Evolutionary conservation across 2,329 filamentous ascomycete species (phyloP).

Genomic region (Exophiala aquamarina): DNA sequence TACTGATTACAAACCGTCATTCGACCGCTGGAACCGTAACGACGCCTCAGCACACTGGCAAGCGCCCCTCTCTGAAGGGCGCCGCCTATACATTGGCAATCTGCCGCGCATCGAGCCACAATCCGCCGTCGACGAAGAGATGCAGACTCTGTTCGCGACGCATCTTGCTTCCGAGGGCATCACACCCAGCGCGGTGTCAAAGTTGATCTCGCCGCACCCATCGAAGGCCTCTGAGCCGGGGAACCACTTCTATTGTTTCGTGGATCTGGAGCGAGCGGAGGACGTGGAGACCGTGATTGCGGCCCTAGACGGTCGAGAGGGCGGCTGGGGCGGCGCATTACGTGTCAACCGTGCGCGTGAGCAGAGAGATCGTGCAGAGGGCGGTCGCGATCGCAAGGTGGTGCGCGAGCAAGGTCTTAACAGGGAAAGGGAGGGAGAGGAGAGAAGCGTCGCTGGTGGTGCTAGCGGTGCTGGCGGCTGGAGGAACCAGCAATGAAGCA

Average conservation of each 20-base stretch:
- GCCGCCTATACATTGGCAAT: conserved; percentile 48
- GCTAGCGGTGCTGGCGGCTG: conserved; percentile 2
- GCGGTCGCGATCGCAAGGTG: conserved; percentile 19
- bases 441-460: conserved; percentile 1
- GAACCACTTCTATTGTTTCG: conserved; percentile 64
- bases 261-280: conserved; percentile 59
- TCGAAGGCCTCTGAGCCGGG: conserved; percentile 53
- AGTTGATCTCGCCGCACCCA: conserved; percentile 59
- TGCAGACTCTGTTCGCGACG: conserved; percentile 42
- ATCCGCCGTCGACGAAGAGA: conserved; percentile 41
- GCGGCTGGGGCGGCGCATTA: conserved; percentile 40
- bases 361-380: conserved; percentile 19
- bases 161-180: conserved; percentile 33
- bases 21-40: conserved; percentile 45
- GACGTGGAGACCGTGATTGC: conserved; percentile 55
- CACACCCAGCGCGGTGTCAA: conserved; percentile 48
- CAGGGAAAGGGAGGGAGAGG: conserved; percentile 6
- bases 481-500: conserved; percentile 2
- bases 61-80: conserved; percentile 34
- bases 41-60: conserved; percentile 37
- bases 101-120: conserved; percentile 46
- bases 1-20: conserved; percentile 28
- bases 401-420: conserved; percentile 20
- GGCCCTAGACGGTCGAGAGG: conserved; percentile 41
- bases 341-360: conserved; percentile 43